Evolutionary conservation across 2,329 filamentous ascomycete genomes (phyloP), one percentile per base, ranked within the genome.

Genomic region (Penicillium janthinellum): DNA sequence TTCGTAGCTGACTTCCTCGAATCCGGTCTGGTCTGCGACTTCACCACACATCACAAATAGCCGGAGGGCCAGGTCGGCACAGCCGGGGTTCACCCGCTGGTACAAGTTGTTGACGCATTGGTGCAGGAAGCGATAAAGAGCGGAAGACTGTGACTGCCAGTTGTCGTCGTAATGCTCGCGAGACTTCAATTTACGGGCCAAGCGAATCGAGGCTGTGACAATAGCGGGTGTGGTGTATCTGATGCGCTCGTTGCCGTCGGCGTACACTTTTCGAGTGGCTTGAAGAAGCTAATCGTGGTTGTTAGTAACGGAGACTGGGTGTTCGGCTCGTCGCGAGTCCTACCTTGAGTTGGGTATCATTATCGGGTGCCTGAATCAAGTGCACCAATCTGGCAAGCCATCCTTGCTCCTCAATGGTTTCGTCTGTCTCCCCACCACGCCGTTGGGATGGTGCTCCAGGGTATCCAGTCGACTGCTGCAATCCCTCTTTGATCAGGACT

Each of bases 321-420:
- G 42, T 3, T 8, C n/a, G n/a, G 15, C 12, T 31, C n/a, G 1
- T 38, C 6, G 14, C 2, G 22, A 20, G 7, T 15, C 59, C 54
- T 75, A 83, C 83, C 77, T 92, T 92, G 79, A 96, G 95, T 74
- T 99, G 95, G 0, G 90, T 96, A 69, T 96, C 92, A 71, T 98
- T 98, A 73, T 96, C 86, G 38, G 91, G 83, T 47, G 87, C 90
- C 58, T 91, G 84, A 54, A 99, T 86, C 57, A 97, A 82, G 78
- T 99, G 95, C 17, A 97, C 88, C 71, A 99, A 89, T 68, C 95
- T 86, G 38, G 95, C 95, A 56, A 99, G 83, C 92, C 92, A 97
- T 54, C 95, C 95, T 81, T 99, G 95, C 78, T 99, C 95, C 77
- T 99, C 94, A 71, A 98, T 88, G 0, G 94, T 98, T 79, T 99